Base-by-base conservation (phyloP, 2,329 filamentous ascomycete species). In the Aspergillus neotritici region DNA sequence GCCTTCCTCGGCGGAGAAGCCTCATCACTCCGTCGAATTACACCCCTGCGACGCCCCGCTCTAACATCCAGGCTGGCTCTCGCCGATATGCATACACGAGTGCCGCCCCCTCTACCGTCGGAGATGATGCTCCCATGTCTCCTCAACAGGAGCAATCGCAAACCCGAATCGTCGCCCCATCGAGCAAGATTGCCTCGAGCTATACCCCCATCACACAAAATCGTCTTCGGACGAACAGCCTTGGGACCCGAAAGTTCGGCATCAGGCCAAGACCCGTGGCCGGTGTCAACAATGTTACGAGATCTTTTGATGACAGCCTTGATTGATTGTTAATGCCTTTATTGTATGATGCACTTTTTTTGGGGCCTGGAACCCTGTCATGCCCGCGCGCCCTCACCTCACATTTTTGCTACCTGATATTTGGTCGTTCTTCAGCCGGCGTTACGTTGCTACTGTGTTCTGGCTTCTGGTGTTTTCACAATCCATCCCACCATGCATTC, bases 31-130 rank as follows among this genome's bases (percentile, higher is more conserved):
- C 63, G 6, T 51, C 57, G 5, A 52, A 55, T 4, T 64, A 62
- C 45, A 59, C 66, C 4, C 65, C 65, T 4, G 55, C 65, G 13
- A 58, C 63, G n/a, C 53, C 63, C 5, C 59, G 63, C 40, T 52
- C 63, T 14, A 68, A 66, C 42, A 67, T 70, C 32, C 67, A 69
- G 45, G 66, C 66, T 2, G 67, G 67, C 14, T 69, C 63, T 15
- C 67, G 65, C 21, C 59, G 67, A 15, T 70, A 69, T 40, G 63
- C 62, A 5, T 35, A 60, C 14, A 52, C 62, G 36, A 50, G 56
- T 16, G 49, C 51, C 31, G 40, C 50, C 10, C 41, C 56, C 5
- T 47, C 51, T 4, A 33, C 49, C 44, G 33, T 43, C 38, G 30
- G 63, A 54, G 45, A 57, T 46, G 30, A 48, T 35, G 32, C 48